Evolutionary conservation across 192 early-diverging fungal species (phyloP).

Genomic region (Podila epigama): DNA sequence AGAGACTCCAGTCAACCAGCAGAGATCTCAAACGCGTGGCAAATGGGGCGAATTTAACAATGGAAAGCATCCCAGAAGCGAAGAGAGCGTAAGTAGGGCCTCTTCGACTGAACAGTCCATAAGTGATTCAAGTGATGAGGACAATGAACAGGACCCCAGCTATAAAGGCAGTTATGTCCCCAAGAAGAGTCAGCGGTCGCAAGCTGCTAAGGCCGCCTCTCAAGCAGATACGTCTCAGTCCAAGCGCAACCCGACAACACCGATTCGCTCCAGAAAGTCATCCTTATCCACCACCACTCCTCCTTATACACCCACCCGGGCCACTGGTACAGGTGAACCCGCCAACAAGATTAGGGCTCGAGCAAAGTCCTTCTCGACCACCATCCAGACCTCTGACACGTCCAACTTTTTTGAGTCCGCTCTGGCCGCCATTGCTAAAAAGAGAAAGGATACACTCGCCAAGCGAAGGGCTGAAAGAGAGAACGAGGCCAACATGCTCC

Average conservation of each 20-base stretch:
- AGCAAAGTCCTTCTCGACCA: slow-evolving; percentile 11
- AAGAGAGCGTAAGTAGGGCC: not conserved
- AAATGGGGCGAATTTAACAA: not conserved
- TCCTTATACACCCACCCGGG: not conserved
- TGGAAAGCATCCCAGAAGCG: not conserved
- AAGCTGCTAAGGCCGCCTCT: not conserved
- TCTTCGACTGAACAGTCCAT: not conserved
- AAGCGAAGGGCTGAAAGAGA: slow-evolving; percentile 13
- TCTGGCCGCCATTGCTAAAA: slow-evolving; percentile 13
- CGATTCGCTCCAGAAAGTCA: not conserved
- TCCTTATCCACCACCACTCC: not conserved
- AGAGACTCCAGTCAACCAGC: not conserved
- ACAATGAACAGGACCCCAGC: not conserved
- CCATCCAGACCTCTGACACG: slow-evolving; percentile 7
- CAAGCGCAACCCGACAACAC: not conserved
- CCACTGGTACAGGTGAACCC: not conserved
- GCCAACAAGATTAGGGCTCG: not conserved
- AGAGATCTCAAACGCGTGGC: not conserved
- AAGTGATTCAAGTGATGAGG: not conserved
- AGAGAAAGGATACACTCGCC: slow-evolving; percentile 18
- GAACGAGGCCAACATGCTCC: not conserved
- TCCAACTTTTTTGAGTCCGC: slow-evolving; percentile 29
- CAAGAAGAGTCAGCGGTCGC: not conserved
- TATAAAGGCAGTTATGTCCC: not conserved
- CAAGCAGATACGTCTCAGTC: not conserved